A percentile compares a stretch with the other conserved stretches of the same genome.
Evolutionary conservation across 306 rosid genomes (phyloP).

Genomic region (Sicyos edulis): DNA sequence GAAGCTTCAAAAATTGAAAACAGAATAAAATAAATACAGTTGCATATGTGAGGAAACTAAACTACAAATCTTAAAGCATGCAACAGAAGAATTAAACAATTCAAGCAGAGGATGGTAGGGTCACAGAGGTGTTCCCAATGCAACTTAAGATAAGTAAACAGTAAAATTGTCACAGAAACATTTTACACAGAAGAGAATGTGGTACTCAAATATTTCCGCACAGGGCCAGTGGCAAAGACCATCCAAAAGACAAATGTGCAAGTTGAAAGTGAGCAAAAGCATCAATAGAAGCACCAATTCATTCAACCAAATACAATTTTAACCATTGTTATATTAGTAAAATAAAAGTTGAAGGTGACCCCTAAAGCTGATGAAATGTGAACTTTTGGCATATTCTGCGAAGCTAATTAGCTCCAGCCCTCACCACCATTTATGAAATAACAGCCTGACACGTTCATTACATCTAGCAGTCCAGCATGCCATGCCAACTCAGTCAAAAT

Average conservation of each 20-base stretch:
- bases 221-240: neutral
- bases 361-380: neutral
- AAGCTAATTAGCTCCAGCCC: neutral
- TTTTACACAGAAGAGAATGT: no score
- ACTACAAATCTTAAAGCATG: neutral
- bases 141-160: neutral
- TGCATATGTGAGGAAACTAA: neutral
- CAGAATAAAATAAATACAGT: slow-evolving; percentile 1
- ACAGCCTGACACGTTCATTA: no score
- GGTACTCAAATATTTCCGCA: no score
- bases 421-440: neutral
- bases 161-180: neutral
- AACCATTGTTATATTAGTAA: neutral
- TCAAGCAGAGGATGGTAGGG: neutral
- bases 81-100: neutral
- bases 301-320: neutral
- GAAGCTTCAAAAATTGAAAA: neutral
- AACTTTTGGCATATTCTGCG: neutral
- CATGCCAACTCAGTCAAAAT: neutral
- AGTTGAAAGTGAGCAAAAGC: slow-evolving; percentile 12
- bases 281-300: neutral
- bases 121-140: neutral
- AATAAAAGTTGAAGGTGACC: neutral
- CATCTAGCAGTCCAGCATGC: no score
- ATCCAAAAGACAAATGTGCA: neutral